phyloP scores from a whole-genome alignment of 257 asterid species.

The Knoxia roxburghii region DNA sequence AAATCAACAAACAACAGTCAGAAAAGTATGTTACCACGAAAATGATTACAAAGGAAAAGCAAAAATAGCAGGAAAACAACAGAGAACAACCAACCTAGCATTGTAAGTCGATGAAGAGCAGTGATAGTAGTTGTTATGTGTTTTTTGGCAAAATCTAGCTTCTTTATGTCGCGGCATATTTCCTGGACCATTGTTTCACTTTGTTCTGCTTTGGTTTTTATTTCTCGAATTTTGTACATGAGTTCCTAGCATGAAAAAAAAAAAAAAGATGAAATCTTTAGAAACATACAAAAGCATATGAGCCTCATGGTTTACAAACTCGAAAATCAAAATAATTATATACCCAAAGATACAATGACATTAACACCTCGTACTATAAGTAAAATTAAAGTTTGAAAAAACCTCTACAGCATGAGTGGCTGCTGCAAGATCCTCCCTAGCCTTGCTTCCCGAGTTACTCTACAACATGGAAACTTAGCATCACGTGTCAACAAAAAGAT shows the following conservation, averaged over 20 bases:
- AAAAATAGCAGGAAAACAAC: neutral
- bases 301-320: neutral
- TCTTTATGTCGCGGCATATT: slow-evolving; percentile 98
- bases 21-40: neutral
- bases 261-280: slow-evolving; percentile 11
- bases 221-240: slow-evolving; percentile 90
- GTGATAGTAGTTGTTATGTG: slow-evolving; percentile 95
- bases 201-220: slow-evolving; percentile 96
- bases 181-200: slow-evolving; percentile 99
- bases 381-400: slow-evolving; percentile 8
- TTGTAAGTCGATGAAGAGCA: slow-evolving; percentile 98
- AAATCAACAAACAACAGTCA: neutral
- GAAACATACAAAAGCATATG: neutral
- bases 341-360: neutral
- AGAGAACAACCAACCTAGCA: slow-evolving; percentile 69
- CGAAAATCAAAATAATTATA: neutral
- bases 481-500: slow-evolving; percentile 15
- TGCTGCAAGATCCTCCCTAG: slow-evolving; percentile 96
- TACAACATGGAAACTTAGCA: slow-evolving; percentile 26
- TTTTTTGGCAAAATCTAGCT: slow-evolving; percentile 96
- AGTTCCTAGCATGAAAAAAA: slow-evolving; percentile 66
- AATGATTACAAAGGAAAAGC: slow-evolving; percentile 2
- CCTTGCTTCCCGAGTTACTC: slow-evolving; percentile 98
- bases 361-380: neutral
- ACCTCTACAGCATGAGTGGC: slow-evolving; percentile 97